Base-by-base conservation (phyloP, 129 eudicot species). In the Arctium lappa region DNA sequence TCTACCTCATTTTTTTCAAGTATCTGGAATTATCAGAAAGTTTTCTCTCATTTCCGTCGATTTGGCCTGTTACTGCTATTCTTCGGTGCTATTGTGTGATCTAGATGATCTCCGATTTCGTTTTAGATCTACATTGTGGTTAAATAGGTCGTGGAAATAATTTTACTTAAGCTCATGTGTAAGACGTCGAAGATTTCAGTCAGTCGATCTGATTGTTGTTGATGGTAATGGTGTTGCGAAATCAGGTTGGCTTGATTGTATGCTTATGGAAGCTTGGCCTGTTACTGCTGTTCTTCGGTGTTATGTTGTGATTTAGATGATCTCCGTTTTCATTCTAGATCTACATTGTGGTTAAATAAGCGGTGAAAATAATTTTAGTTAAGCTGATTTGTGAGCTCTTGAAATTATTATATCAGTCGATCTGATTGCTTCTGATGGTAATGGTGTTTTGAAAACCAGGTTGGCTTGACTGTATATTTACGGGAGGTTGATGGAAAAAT, bases 81-180 rank as follows among this genome's bases (percentile, higher is more conserved):
- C 63, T 13, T 70, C 79, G 66, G 56, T 86, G 75, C 22, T 78
- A 40, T 27, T 72, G 39, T 77, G 29, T 32, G 78, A 73, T 74
- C 37, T 30, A 42, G 81, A 74, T 73, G 78, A 42, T 53, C 56
- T 86, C 5, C 36, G 44, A 72, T 72, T n/a, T 44, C 10, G 13
- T 29, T 62, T 48, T 16, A 81, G 84, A 81, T 81, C 84, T 60
- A 63, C 84, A 72, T 81, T 80, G 72, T 15, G n/a, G 78, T 72
- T 80, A 33, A 32, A 13, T 80, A 50, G 73, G 79, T 81, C 62
- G 32, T 73, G 72, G 40, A 56, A 56, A 71, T 27, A 27, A 31
- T 22, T 36, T 56, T 60, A 60, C 16, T 30, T 56, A 12, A 53
- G 70, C 2, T 80, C 72, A 56, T 36, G 62, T 56, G 11, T 56